A percentile compares a stretch with the other conserved stretches of the same genome.
phyloP scores from a whole-genome alignment of 2,329 filamentous ascomycete genomes.

The Cadophora luteo-olivacea region DNA sequence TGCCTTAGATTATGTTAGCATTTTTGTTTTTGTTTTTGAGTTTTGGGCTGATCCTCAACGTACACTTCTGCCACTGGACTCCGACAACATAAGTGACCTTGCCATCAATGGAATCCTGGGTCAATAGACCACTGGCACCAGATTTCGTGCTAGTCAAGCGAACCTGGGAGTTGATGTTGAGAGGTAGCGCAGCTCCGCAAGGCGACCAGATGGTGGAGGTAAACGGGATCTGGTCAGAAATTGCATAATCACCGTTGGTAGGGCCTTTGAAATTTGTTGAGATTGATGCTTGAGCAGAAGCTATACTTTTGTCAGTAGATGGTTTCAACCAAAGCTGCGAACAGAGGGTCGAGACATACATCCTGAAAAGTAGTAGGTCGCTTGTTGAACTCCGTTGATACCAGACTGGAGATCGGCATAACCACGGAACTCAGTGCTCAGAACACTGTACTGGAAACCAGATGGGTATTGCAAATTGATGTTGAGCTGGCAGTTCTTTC shows the following conservation, averaged over 20 bases:
- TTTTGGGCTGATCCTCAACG: neutral
- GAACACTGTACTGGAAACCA: slow-evolving; percentile 59
- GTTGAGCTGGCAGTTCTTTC: slow-evolving; percentile 62
- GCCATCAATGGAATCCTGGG: slow-evolving; percentile 56
- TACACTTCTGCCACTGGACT: slow-evolving; percentile 48
- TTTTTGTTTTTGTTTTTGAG: neutral
- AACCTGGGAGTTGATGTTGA: slow-evolving; percentile 61
- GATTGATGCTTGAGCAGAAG: slow-evolving; percentile 47
- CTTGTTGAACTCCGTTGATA: slow-evolving; percentile 55
- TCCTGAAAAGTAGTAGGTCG: slow-evolving; percentile 62
- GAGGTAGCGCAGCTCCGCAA: slow-evolving; percentile 54
- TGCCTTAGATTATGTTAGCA: slow-evolving; percentile 6
- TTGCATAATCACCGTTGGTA: slow-evolving; percentile 48
- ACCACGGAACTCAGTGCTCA: slow-evolving; percentile 59
- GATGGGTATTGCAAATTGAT: slow-evolving; percentile 57
- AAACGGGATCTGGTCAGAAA: slow-evolving; percentile 52
- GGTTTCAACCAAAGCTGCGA: neutral
- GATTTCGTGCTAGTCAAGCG: slow-evolving; percentile 47
- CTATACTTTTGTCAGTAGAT: slow-evolving; percentile 28
- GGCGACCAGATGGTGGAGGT: slow-evolving; percentile 58
- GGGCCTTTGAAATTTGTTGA: slow-evolving; percentile 52
- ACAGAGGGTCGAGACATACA: slow-evolving; percentile 30
- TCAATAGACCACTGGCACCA: slow-evolving; percentile 49
- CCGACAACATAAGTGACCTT: slow-evolving; percentile 52
- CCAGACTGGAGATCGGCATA: slow-evolving; percentile 54